These are phyloP conservation scores for Nicotiana obtusifolia DNA, from an alignment of 257 asterid genomes.

Conservation along the genomic window DNA sequence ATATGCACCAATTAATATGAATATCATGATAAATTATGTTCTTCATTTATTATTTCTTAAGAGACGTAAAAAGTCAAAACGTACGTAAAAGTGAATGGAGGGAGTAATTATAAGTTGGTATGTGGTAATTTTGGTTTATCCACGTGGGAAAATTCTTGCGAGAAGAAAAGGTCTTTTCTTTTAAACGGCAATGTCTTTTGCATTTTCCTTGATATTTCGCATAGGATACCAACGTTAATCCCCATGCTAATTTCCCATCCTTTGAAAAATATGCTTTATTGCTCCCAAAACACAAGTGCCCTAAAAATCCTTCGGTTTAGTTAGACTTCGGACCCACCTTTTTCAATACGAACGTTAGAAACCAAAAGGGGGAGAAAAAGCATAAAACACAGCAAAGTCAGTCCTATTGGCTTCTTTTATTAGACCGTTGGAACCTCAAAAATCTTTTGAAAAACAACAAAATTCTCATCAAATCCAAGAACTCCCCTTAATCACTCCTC, in stretches of 20 bases:
- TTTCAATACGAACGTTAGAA: conserved; percentile 54
- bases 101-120: too few species aligned
- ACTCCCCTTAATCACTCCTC: neutral
- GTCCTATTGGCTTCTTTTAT: conserved; percentile 26
- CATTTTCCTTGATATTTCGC: neutral
- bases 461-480: neutral
- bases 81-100: too few species aligned
- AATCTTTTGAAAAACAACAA: conserved; percentile 11
- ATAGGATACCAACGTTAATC: conserved; percentile 7
- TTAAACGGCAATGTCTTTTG: neutral
- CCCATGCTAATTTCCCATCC: neutral
- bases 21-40: too few species aligned
- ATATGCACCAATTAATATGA: too few species aligned
- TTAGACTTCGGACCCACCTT: conserved; percentile 31
- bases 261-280: neutral
- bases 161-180: neutral
- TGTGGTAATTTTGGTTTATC: neutral
- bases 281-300: neutral
- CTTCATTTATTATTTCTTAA: too few species aligned
- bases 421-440: conserved; percentile 60
- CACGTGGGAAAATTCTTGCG: neutral
- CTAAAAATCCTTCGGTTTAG: neutral
- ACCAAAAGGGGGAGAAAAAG: neutral
- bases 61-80: too few species aligned
- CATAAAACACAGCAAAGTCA: neutral